Percentiles rank a stretch among this genome's conserved stretches.
phyloP scores from a whole-genome alignment of 345 rosid genomes.

The Gossypium sturtianum region DNA sequence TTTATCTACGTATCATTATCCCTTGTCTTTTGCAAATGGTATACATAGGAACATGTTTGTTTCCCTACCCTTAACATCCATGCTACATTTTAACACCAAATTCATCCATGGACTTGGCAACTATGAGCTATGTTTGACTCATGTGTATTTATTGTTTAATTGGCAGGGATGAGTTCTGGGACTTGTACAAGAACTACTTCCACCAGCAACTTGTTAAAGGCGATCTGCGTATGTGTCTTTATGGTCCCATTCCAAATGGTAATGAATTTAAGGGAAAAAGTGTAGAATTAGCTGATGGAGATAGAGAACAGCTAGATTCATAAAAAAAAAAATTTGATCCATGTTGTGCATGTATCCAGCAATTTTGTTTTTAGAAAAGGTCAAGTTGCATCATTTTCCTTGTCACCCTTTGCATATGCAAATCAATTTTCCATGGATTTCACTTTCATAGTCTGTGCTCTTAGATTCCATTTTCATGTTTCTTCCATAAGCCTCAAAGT shows the following conservation, averaged over 20 bases:
- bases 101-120: not conserved
- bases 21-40: not conserved
- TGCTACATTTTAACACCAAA: not conserved
- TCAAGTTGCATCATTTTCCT: not conserved
- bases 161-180: conserved; percentile 88
- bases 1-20: not conserved
- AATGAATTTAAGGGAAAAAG: conserved; percentile 29
- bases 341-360: not conserved
- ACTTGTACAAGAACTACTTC: conserved; percentile 66
- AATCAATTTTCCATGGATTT: not conserved
- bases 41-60: not conserved
- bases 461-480: not conserved
- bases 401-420: not conserved
- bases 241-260: conserved; percentile 45
- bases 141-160: not conserved
- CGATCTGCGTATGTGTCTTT: conserved; percentile 52
- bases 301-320: conserved; percentile 3
- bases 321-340: not conserved
- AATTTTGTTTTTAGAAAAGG: not conserved
- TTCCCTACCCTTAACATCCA: not conserved
- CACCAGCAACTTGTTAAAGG: conserved; percentile 53
- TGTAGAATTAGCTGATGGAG: conserved; percentile 18
- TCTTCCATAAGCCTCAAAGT: not conserved
- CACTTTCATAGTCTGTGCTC: not conserved
- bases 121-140: not conserved